Conservation (phyloP, 2,329 filamentous ascomycete species). For the Clonostachys sp. region DNA sequence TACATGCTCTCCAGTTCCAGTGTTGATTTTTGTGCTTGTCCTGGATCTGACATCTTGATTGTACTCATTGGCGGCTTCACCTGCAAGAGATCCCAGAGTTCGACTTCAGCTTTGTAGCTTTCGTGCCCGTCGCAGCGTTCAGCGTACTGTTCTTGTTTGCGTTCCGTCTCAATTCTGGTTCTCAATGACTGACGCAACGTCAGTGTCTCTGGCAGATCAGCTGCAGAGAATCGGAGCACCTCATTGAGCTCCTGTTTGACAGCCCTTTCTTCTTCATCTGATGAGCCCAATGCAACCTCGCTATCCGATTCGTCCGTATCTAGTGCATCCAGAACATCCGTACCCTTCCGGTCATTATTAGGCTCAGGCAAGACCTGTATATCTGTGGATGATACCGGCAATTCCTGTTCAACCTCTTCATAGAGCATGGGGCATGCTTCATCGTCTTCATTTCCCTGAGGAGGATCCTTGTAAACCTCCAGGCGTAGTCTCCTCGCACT, state of each 20-base stretch:
- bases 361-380: neutral
- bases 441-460: slow-evolving; percentile 11
- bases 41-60: slow-evolving; percentile 20
- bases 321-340: slow-evolving; percentile 4
- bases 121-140: slow-evolving; percentile 33
- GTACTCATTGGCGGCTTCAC: slow-evolving; percentile 26
- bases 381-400: slow-evolving; percentile 11
- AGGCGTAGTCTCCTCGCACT: slow-evolving; percentile 45
- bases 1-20: slow-evolving; percentile 27
- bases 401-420: slow-evolving; percentile 34
- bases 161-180: slow-evolving; percentile 32
- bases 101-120: slow-evolving; percentile 32
- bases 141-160: slow-evolving; percentile 36
- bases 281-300: slow-evolving; percentile 1
- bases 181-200: slow-evolving; percentile 27
- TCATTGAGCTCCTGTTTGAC: slow-evolving; percentile 34
- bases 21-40: slow-evolving; percentile 16
- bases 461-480: slow-evolving; percentile 31
- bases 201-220: slow-evolving; percentile 28
- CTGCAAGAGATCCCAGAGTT: slow-evolving; percentile 40
- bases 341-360: neutral
- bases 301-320: slow-evolving; percentile 8
- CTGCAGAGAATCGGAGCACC: slow-evolving; percentile 31
- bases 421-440: slow-evolving; percentile 25
- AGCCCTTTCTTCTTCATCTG: slow-evolving; percentile 15